Conservation (phyloP, 495 filamentous ascomycete species). For the Neurospora intermedia region DNA sequence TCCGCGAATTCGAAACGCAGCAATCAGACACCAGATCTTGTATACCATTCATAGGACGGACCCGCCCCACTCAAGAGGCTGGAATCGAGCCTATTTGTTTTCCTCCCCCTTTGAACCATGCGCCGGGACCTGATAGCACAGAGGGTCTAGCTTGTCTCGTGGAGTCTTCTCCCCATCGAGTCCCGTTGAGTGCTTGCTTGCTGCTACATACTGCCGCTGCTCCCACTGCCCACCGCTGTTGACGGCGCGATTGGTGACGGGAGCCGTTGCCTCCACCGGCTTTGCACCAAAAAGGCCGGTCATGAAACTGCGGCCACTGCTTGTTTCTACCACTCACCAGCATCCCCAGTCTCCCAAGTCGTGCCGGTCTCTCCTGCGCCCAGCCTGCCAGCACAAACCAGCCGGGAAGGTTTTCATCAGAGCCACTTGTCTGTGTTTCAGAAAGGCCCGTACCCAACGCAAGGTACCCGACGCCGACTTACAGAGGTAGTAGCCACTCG, state of each 20-base stretch:
- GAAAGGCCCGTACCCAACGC: conserved; percentile 7
- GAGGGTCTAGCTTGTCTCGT: background rate
- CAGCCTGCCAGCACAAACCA: background rate
- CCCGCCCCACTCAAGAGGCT: background rate
- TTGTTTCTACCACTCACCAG: conserved; percentile 8
- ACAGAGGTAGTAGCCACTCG: background rate
- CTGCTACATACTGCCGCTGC: background rate
- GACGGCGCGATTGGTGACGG: conserved; percentile 16
- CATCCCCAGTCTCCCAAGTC: background rate
- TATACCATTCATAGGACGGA: background rate
- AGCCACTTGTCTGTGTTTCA: conserved; percentile 26
- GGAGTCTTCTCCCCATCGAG: background rate
- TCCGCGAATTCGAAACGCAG: background rate
- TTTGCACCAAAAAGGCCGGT: conserved; percentile 5
- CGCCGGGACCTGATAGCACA: conserved; percentile 2
- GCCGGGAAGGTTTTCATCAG: conserved; percentile 2
- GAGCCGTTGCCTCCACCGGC: conserved; percentile 5
- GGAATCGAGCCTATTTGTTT: background rate
- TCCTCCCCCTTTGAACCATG: conserved; percentile 1
- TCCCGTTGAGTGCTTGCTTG: background rate
- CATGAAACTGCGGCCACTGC: conserved; percentile 4
- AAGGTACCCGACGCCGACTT: background rate
- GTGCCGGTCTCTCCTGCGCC: background rate
- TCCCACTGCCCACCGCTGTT: conserved; percentile 1
- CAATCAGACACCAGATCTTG: background rate